Conservation (phyloP, 2,329 filamentous ascomycete species). For the Cercospora citrullina region DNA sequence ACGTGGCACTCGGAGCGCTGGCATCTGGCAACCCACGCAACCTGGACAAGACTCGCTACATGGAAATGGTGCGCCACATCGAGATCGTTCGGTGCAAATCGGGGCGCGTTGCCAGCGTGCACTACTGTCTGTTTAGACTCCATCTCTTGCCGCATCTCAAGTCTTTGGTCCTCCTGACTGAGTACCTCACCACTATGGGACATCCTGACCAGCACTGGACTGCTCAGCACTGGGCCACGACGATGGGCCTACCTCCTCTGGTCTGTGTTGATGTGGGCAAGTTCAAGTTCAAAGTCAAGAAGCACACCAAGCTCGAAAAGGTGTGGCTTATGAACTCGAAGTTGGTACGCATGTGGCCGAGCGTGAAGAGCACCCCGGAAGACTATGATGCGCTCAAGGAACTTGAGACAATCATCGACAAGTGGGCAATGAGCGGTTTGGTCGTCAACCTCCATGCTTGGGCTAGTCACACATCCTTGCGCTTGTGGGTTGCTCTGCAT, state of each 20-base stretch:
- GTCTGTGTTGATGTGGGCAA: constrained; percentile 7
- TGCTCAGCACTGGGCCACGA: neutral
- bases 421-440: neutral
- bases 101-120: neutral
- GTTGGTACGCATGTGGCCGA: constrained; percentile 18
- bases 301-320: neutral
- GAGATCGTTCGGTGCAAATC: constrained; percentile 9
- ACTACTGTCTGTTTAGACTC: neutral
- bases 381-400: constrained; percentile 7
- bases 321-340: constrained; percentile 13
- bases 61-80: constrained; percentile 2
- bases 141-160: constrained; percentile 9
- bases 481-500: constrained; percentile 8
- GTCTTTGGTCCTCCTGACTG: constrained; percentile 11
- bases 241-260: neutral
- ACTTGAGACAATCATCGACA: neutral
- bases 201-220: neutral
- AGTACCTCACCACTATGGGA: neutral
- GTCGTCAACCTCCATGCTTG: neutral
- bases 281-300: neutral
- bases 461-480: constrained; percentile 12
- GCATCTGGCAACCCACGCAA: neutral
- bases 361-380: constrained; percentile 5
- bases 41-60: neutral
- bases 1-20: neutral